These are phyloP conservation scores for Termitomyces sp. DNA, from an alignment of 768 basidiomycete species.

Conservation along the genomic window DNA sequence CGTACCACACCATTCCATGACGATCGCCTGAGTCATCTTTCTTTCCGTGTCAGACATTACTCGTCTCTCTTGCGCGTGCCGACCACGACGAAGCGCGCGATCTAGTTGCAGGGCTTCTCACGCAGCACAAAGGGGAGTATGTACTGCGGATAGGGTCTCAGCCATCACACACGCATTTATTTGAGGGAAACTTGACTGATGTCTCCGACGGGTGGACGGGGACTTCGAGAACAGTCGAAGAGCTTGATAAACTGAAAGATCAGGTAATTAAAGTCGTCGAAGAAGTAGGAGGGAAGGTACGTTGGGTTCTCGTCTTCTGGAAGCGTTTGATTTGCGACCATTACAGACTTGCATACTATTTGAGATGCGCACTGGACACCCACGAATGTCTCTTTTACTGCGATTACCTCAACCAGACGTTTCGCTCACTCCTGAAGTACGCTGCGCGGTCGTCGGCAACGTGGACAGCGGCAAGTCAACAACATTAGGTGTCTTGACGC, in stretches of 20 bases:
- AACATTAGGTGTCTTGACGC: conserved; percentile 90
- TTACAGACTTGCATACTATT: conserved; percentile 53
- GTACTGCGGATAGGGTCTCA: conserved; percentile 67
- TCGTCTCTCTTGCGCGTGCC: conserved; percentile 34
- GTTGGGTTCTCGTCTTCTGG: not conserved
- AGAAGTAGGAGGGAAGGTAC: conserved; percentile 78
- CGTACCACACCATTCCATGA: not conserved
- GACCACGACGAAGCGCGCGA: conserved; percentile 57
- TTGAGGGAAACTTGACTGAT: conserved; percentile 45
- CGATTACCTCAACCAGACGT: conserved; percentile 74
- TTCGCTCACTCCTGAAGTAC: conserved; percentile 81
- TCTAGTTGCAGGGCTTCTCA: conserved; percentile 59
- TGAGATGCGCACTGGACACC: conserved; percentile 37
- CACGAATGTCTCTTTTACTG: conserved; percentile 56
- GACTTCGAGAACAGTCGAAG: conserved; percentile 38
- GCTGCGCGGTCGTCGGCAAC: conserved; percentile 95
- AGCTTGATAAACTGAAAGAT: conserved; percentile 41
- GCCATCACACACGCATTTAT: conserved; percentile 53
- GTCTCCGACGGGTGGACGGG: conserved; percentile 53
- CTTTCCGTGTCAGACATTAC: conserved; percentile 28
- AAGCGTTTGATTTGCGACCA: not conserved
- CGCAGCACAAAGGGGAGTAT: conserved; percentile 66
- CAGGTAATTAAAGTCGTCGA: conserved; percentile 49
- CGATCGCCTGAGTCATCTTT: not conserved
- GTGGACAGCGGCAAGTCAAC: conserved; percentile 94